These are phyloP conservation scores for Acorus calamus DNA, from an alignment of 106 monocot genomes.

Conservation along the genomic window DNA sequence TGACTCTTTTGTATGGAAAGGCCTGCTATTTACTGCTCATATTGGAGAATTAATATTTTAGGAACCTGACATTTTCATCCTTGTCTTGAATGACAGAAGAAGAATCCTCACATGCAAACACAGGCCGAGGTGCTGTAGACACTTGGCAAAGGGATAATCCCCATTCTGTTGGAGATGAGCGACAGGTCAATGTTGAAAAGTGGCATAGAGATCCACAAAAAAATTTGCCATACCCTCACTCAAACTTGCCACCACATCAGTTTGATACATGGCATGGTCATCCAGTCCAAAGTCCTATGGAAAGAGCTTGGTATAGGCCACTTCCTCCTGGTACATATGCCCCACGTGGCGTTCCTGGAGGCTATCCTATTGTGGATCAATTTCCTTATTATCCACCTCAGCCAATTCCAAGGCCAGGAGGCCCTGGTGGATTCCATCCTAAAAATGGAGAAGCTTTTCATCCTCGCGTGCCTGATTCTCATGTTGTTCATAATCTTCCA, in stretches of 20 bases:
- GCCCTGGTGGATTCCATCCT: slow-evolving; percentile 33
- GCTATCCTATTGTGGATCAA: slow-evolving; percentile 33
- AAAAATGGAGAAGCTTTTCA: slow-evolving; percentile 38
- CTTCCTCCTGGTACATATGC: slow-evolving; percentile 44
- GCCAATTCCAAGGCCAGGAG: slow-evolving; percentile 27
- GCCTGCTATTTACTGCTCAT: too few relatives aligned
- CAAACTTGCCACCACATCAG: slow-evolving; percentile 27
- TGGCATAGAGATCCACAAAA: slow-evolving; percentile 37
- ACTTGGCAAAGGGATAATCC: slow-evolving; percentile 27
- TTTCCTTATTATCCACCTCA: slow-evolving; percentile 53
- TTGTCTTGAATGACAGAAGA: slow-evolving; percentile 17
- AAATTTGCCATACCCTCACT: slow-evolving; percentile 20
- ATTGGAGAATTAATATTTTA: too few relatives aligned
- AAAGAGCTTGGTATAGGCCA: slow-evolving; percentile 60
- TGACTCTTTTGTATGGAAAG: too few relatives aligned
- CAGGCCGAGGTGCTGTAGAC: slow-evolving; percentile 21
- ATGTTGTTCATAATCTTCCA: slow-evolving; percentile 29
- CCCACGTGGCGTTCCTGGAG: slow-evolving; percentile 40
- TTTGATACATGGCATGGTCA: slow-evolving; percentile 57
- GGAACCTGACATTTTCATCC: not conserved
- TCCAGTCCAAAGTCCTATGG: slow-evolving; percentile 32
- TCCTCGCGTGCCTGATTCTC: slow-evolving; percentile 43
- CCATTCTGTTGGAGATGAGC: slow-evolving; percentile 10
- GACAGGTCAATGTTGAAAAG: slow-evolving; percentile 18
- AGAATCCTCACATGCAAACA: slow-evolving; percentile 9